Percentiles rank a stretch among this genome's conserved stretches.
phyloP scores from a whole-genome alignment of 2,329 filamentous ascomycete species.

The Claviceps pusilla region DNA sequence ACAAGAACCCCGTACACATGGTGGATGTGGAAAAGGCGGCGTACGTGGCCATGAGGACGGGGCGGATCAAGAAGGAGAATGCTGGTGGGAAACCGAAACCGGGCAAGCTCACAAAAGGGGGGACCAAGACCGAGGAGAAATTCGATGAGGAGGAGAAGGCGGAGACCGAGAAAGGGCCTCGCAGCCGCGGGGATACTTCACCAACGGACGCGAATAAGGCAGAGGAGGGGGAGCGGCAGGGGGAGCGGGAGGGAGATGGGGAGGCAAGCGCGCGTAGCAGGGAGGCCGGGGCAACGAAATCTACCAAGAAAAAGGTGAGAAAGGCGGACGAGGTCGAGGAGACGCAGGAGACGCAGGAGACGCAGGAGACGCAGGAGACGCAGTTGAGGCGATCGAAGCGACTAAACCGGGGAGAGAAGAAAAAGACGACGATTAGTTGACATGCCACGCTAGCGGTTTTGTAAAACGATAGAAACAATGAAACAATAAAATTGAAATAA shows the following conservation, averaged over 20 bases:
- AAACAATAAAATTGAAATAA: no score
- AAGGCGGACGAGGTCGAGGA: background rate
- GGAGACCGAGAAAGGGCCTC: background rate
- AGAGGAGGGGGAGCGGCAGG: background rate
- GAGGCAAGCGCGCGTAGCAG: background rate
- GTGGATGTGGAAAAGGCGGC: slow-evolving; percentile 56
- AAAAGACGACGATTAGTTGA: no score
- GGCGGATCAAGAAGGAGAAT: background rate
- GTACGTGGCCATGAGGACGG: slow-evolving; percentile 45
- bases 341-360: no score
- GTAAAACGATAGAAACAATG: no score
- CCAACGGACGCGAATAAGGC: no score
- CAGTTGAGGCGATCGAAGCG: slow-evolving; percentile 1
- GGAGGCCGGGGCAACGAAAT: background rate
- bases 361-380: background rate
- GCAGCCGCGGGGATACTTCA: no score
- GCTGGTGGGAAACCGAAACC: background rate
- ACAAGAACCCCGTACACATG: slow-evolving; percentile 25
- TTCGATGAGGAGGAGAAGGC: background rate
- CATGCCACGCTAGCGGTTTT: no score
- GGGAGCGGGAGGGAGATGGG: no score
- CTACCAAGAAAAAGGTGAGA: background rate
- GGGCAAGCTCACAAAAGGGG: background rate
- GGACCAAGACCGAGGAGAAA: background rate
- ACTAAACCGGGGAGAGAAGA: background rate